Evolutionary conservation across 352 stramenopile species (phyloP).

Genomic region (Globisporangium splendens): DNA sequence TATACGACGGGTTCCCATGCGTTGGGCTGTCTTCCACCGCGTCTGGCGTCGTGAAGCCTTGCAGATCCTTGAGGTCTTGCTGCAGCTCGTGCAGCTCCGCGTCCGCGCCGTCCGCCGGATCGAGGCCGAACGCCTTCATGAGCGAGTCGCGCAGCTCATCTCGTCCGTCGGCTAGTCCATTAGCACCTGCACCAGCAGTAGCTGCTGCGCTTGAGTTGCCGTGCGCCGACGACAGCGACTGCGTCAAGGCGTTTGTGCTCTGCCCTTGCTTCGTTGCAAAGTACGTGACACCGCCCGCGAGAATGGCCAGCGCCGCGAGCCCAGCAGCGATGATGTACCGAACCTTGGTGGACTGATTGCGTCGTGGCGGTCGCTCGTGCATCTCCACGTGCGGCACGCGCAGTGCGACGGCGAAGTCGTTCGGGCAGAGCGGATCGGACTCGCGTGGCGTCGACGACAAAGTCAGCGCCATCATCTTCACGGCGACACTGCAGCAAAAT

Average conservation of each 20-base stretch:
- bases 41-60: background rate
- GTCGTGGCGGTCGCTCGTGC: background rate
- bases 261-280: background rate
- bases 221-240: constrained; percentile 3
- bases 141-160: constrained; percentile 6
- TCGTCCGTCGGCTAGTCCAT: background rate
- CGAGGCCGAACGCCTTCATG: constrained; percentile 10
- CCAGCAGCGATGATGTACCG: background rate
- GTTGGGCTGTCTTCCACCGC: no score
- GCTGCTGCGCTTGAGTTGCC: background rate
- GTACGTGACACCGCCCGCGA: background rate
- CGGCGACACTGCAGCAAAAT: background rate
- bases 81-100: background rate
- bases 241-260: background rate
- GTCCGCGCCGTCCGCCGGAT: no score
- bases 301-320: background rate
- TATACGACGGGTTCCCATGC: no score
- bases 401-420: background rate
- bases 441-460: background rate
- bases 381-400: background rate
- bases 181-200: no score
- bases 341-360: background rate
- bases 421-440: constrained; percentile 1
- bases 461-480: constrained; percentile 1
- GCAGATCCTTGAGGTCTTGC: constrained; percentile 1